Evolutionary conservation across 139 green algal genomes (phyloP).

Genomic region (Eudorina sp.): DNA sequence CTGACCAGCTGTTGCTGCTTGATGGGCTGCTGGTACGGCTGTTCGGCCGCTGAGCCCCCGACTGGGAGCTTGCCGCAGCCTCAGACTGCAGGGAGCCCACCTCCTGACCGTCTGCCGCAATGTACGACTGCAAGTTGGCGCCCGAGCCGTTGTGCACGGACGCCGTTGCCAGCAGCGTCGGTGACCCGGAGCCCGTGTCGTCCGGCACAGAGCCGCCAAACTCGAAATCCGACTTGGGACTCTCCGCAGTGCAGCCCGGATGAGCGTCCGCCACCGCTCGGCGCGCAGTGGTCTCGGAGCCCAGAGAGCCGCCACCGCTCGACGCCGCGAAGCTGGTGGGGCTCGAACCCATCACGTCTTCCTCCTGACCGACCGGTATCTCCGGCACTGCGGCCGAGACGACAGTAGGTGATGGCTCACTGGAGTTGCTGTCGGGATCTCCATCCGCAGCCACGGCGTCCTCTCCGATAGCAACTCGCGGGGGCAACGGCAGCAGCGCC

Average conservation of each 20-base stretch:
- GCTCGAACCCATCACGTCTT: background rate
- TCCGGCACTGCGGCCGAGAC: background rate
- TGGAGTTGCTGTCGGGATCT: background rate
- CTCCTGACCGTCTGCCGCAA: background rate
- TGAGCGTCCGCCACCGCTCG: background rate
- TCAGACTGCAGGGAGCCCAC: background rate
- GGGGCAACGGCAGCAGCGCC: background rate
- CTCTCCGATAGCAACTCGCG: background rate
- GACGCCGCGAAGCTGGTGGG: background rate
- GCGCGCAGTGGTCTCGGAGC: background rate
- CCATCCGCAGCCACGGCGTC: background rate
- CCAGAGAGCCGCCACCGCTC: background rate
- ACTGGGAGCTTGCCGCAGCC: background rate
- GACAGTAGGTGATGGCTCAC: background rate
- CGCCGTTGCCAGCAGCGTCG: slow-evolving; percentile 1
- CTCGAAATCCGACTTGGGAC: slow-evolving; percentile 15
- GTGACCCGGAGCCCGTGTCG: background rate
- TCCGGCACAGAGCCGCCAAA: background rate
- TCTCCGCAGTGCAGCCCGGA: background rate
- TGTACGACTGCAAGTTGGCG: background rate
- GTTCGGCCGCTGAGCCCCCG: background rate
- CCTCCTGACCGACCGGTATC: background rate
- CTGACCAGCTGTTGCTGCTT: background rate
- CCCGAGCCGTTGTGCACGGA: background rate
- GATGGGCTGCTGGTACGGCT: background rate